Evolutionary conservation across 768 basidiomycete genomes (phyloP).

Genomic region (Tulasnella sp.): DNA sequence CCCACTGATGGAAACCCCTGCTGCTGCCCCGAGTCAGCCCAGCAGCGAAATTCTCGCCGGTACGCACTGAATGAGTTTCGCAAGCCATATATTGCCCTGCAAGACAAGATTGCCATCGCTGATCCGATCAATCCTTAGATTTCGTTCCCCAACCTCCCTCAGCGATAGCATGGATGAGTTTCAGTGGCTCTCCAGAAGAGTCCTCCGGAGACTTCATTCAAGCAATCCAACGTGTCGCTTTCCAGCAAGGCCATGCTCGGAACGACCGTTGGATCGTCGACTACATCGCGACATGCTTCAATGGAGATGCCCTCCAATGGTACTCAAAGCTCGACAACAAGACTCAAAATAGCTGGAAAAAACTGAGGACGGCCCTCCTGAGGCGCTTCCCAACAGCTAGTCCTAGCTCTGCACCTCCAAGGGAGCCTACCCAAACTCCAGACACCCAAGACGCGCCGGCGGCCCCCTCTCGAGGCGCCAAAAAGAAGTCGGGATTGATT

Average conservation of each 20-base stretch:
- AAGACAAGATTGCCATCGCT: too few relatives aligned
- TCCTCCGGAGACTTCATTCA: background rate
- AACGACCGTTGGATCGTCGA: slow-evolving; percentile 2
- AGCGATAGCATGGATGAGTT: background rate
- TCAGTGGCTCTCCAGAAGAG: background rate
- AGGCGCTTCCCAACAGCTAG: background rate
- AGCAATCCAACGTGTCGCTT: background rate
- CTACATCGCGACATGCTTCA: background rate
- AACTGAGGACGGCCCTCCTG: background rate
- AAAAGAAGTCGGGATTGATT: background rate
- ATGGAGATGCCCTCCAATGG: background rate
- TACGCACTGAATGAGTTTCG: background rate
- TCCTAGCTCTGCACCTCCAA: too few relatives aligned
- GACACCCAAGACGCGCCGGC: too few relatives aligned
- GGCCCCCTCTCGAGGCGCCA: too few relatives aligned
- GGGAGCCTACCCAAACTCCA: too few relatives aligned
- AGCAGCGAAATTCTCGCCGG: background rate
- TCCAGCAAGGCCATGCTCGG: background rate
- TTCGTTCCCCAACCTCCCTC: background rate
- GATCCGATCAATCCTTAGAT: background rate
- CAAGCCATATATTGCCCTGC: background rate
- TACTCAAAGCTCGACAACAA: background rate
- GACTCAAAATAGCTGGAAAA: background rate
- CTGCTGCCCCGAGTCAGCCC: background rate
- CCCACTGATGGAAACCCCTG: background rate